Evolutionary conservation across 169 alveolate species (phyloP), one percentile per base, ranked within the genome.

Genomic region (Cryptosporidium sp.): DNA sequence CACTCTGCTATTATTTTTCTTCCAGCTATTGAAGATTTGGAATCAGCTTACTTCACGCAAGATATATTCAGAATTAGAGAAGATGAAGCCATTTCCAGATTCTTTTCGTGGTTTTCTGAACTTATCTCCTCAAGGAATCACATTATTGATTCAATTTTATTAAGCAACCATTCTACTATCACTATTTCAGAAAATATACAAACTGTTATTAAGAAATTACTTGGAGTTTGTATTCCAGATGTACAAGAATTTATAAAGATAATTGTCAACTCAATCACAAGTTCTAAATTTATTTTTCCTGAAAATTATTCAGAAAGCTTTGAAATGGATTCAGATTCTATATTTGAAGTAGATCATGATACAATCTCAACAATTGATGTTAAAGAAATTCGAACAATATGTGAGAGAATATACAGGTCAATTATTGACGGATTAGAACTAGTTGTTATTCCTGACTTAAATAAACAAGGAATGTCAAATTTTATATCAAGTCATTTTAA

Each of bases 31-130:
- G 45, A 55, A 58, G 86, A 74, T 33, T 74, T 74, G 35, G 23
- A 74, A 18, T 31, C 45, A 14, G 45, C 33, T 4, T n/a, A 29
- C 21, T 29, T 74, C 16, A 23, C 73, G 4, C 71, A 74, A 21
- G 86, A 74, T 61, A 58, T 74, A 23, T 39, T 58, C 33, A 33
- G 86, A 58, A 74, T 74, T 37, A 74, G 86, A 35, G 86, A 74
- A 43, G 86, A 74, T 74, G 86, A 74, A 6, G 86, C 71, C n/a
- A 43, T 74, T 31, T 33, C 39, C 7, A 74, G 71, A 39, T 74
- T 51, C 65, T 74, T 74, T 52, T 31, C 58, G 14, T 74, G 86
- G 86, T 74, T 74, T 35, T 21, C 29, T 61, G 86, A 74, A 58
- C 65, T 74, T 1, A 55, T 74, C 5, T 23, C 6, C 23, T 31